phyloP scores from a whole-genome alignment of 352 stramenopile genomes.

The Globisporangium takayamanum region DNA sequence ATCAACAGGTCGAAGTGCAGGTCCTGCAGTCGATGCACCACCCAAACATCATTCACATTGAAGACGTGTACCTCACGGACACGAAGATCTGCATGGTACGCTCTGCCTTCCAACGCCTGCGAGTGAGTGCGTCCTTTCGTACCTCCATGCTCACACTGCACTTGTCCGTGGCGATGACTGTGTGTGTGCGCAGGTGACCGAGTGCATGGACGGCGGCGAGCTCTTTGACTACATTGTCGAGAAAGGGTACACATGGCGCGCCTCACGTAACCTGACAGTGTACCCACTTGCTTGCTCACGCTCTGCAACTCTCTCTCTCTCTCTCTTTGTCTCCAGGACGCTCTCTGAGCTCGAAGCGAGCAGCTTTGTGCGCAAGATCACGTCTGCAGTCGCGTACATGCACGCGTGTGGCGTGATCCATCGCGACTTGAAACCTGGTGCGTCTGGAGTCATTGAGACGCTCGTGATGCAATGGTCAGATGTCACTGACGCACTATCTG shows the following conservation, averaged over 20 bases:
- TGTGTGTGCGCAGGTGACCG: constrained; percentile 58
- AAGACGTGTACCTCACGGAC: constrained; percentile 81
- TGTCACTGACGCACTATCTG: neutral
- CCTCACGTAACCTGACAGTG: neutral
- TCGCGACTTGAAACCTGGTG: constrained; percentile 85
- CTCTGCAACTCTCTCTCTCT: neutral
- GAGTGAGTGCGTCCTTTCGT: neutral
- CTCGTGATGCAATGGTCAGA: neutral
- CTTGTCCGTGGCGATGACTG: neutral
- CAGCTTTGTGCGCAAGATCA: constrained; percentile 85
- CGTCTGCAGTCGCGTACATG: constrained; percentile 87
- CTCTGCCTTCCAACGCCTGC: neutral
- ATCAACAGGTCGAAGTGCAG: constrained; percentile 75
- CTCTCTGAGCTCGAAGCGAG: constrained; percentile 84
- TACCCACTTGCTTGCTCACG: neutral
- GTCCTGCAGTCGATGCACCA: constrained; percentile 86
- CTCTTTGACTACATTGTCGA: constrained; percentile 90
- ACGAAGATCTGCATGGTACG: constrained; percentile 83
- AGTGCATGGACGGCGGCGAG: constrained; percentile 84
- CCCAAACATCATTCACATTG: constrained; percentile 88
- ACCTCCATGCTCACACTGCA: neutral
- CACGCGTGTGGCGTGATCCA: constrained; percentile 85
- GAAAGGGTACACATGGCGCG: constrained; percentile 40
- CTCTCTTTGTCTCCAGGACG: constrained; percentile 30
- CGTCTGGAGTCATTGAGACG: neutral